Percentiles rank a stretch among this genome's conserved stretches.
Conservation (phyloP, 78 protist genomes). For the Anaeramoeba flamelloides region DNA sequence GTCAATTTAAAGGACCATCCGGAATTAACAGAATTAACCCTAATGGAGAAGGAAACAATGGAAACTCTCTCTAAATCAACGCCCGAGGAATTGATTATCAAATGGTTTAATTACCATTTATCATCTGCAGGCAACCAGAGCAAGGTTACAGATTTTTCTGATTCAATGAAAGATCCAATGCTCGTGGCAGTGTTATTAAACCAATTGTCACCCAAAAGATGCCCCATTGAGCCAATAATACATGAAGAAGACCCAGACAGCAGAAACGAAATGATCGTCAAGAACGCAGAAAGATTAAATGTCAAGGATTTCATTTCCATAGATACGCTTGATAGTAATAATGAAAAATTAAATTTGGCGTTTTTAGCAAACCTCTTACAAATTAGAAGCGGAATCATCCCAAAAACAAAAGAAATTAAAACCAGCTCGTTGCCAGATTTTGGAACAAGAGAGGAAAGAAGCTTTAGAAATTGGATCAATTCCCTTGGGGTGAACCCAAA, state of each 20-base stretch:
- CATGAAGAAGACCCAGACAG: slow-evolving; percentile 15
- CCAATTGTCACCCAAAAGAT: no score
- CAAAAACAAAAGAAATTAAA: no score
- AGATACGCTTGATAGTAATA: slow-evolving; percentile 49
- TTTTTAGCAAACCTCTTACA: slow-evolving; percentile 85
- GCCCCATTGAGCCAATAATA: slow-evolving; percentile 37
- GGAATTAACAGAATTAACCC: slow-evolving; percentile 63
- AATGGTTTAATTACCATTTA: slow-evolving; percentile 84
- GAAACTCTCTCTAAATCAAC: slow-evolving; percentile 54
- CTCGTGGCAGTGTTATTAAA: no score
- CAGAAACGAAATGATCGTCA: slow-evolving; percentile 60
- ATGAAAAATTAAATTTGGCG: slow-evolving; percentile 69
- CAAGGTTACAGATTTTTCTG: no score
- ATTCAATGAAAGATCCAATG: no score
- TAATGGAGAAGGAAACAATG: slow-evolving; percentile 67
- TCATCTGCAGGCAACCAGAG: no score
- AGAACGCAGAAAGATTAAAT: slow-evolving; percentile 60
- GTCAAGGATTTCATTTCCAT: slow-evolving; percentile 54
- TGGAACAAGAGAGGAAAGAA: slow-evolving; percentile 75
- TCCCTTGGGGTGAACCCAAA: slow-evolving; percentile 64
- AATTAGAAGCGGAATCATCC: no score
- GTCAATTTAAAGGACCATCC: slow-evolving; percentile 71
- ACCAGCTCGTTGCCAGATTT: no score
- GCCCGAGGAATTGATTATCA: slow-evolving; percentile 72
- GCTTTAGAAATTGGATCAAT: slow-evolving; percentile 80